Percentiles rank a stretch among this genome's conserved stretches.
These are phyloP conservation scores for Aaosphaeria pasadenensis DNA, from an alignment of 2,329 filamentous ascomycete species.

Conservation along the genomic window DNA sequence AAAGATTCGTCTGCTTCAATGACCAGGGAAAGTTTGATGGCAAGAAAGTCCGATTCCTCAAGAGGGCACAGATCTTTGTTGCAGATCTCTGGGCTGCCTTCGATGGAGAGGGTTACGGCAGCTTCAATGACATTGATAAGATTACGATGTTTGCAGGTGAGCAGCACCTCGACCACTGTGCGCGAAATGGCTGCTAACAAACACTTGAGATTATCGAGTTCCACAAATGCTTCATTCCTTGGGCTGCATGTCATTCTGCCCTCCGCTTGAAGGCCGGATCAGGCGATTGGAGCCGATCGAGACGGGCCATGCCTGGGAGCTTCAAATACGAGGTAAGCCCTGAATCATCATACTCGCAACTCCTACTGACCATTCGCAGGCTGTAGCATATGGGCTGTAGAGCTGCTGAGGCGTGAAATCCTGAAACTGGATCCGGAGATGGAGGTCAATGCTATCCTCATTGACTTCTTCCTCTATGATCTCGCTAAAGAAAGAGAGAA, in stretches of 20 bases:
- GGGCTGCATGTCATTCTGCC: constrained; percentile 81
- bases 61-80: constrained; percentile 92
- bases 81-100: constrained; percentile 98
- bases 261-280: constrained; percentile 70
- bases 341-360: not conserved
- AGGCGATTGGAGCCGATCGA: constrained; percentile 62
- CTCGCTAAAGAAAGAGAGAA: constrained; percentile 80
- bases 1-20: constrained; percentile 79
- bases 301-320: constrained; percentile 73
- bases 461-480: constrained; percentile 98
- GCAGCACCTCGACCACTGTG: constrained; percentile 5
- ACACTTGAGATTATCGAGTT: constrained; percentile 74
- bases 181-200: not conserved
- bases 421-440: constrained; percentile 67
- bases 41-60: constrained; percentile 76
- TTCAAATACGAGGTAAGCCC: constrained; percentile 74
- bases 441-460: constrained; percentile 78
- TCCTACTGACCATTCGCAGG: constrained; percentile 44
- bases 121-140: constrained; percentile 86
- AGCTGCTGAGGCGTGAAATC: constrained; percentile 83
- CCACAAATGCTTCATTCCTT: constrained; percentile 87
- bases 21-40: constrained; percentile 77
- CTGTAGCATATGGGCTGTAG: constrained; percentile 94
- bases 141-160: constrained; percentile 91
- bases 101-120: constrained; percentile 72